Evolutionary conservation across 306 rosid genomes (phyloP), one percentile per base, ranked within the genome.

Genomic region (Pueraria montana): DNA sequence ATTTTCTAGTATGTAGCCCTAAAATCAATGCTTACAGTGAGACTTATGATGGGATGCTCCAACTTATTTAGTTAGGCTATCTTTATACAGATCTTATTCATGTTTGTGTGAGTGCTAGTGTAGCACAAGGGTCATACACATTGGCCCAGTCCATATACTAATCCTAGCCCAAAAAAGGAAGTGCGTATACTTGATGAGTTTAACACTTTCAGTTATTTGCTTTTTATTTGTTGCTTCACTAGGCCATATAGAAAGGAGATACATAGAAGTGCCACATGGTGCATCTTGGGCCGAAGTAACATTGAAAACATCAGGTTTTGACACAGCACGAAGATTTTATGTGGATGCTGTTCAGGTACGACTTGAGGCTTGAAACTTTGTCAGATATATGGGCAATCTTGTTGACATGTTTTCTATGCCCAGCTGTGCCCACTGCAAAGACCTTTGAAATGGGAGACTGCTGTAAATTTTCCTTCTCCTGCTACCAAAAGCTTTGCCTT

Each of bases 231-330:
- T 69, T 84, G 82, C 61, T 86, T 89, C 32, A 38, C 77, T 72
- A 96, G 99, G 99, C 80, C 94, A 89, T 77, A 96, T 96, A 66
- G 99, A 96, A 87, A 88, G 99, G 85, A 92, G 94, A 82, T 96
- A 87, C 78, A 82, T 96, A 76, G 96, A 91, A 85, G 98, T 94
- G 59, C 99, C 99, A 34, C 82, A 63, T 26, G 97, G 98, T 82
- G 94, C 99, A 79, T 83, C 92, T 75, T 96, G 99, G 99, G 94
- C 84, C 71, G 97, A 94, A 84, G 99, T 93, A 76, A 93, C 92
- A 3, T 90, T 96, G 88, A 92, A 89, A 87, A 77, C 96, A 43
- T 89, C 94, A 21, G 94, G 93, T 62, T 96, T 94, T 84, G 99
- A 96, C 83, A 96, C 98, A 32, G 27, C 94, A 20, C 85, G 99